phyloP scores from a whole-genome alignment of 345 rosid species.

The Hirschfeldia incana region DNA sequence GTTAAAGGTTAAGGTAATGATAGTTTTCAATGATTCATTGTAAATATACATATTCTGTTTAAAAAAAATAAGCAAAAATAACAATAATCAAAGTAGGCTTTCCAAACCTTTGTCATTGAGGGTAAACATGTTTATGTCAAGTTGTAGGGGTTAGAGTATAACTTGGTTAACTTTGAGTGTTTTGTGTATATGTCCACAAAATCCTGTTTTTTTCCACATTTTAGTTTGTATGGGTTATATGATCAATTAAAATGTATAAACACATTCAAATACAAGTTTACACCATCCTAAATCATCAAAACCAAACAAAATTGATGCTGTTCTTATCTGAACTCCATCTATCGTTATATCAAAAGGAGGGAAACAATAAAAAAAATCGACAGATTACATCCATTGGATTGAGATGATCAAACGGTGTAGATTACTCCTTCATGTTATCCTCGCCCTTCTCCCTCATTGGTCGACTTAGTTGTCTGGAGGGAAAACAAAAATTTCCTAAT shows the following conservation, averaged over 20 bases:
- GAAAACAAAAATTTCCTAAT: too few species aligned
- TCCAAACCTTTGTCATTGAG: too few species aligned
- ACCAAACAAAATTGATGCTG: neutral
- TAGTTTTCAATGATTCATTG: too few species aligned
- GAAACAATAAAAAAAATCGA: too few species aligned
- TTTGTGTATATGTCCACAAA: neutral
- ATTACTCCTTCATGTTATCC: neutral
- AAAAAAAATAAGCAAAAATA: too few species aligned
- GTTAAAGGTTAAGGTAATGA: too few species aligned
- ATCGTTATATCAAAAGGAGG: too few species aligned
- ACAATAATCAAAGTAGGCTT: too few species aligned
- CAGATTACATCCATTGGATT: neutral
- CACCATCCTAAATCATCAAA: neutral
- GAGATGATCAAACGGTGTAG: neutral
- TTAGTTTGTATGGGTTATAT: neutral
- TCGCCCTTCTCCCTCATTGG: neutral
- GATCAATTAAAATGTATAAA: neutral
- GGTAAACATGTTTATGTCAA: too few species aligned
- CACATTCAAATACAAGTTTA: neutral
- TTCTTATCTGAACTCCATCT: neutral
- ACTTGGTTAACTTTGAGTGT: too few species aligned
- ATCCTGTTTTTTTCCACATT: neutral
- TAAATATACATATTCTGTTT: too few species aligned
- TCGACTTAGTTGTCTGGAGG: neutral
- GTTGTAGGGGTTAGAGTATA: too few species aligned